Base-by-base conservation (phyloP, 2,329 filamentous ascomycete species). In the Botrytis sinoallii region DNA sequence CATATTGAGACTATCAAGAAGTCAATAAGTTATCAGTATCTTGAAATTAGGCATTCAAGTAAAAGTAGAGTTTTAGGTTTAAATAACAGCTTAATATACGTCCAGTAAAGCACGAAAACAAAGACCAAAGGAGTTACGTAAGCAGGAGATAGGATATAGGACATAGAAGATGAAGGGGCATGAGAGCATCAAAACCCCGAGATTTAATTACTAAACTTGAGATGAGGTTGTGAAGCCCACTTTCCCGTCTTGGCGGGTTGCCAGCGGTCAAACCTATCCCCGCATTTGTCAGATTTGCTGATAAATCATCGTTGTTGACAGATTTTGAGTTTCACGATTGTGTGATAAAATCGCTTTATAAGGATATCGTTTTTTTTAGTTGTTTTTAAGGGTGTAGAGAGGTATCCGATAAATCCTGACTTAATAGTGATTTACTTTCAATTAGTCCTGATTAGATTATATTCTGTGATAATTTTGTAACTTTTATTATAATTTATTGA, bases 21-120 rank as follows among this genome's bases (percentile, higher is more conserved):
- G n/a, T 18, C 14, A 16, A 29, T 14, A 55, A 29, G n/a, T 18
- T 0, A 16, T 16, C 8, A n/a, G 12, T 55, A 16, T 29, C 52
- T 8, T 29, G n/a, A 55, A 6, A 14, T 8, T 4, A 55, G 12
- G 14, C 14, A 3, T 18, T 16, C n/a, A 29, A 18, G 6, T 29
- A 2, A 4, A 18, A 55, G n/a, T 55, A 14, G 4, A 42, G 14
- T 42, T 42, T 42, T 42, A 55, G 16, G 12, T 2, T n/a, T 3
- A 6, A 0, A 55, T 29, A 0, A 5, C 25, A n/a, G 10, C 5
- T n/a, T 55, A 2, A n/a, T n/a, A 16, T 7, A n/a, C 48, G 1
- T 55, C 10, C 14, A 55, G 6, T 4, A 3, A 55, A 29, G n/a
- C n/a, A 16, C 1, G 3, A 29, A 16, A 52, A 52, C 1, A n/a